phyloP scores from a whole-genome alignment of 305 asterid species.

The Solanum hybrid region DNA sequence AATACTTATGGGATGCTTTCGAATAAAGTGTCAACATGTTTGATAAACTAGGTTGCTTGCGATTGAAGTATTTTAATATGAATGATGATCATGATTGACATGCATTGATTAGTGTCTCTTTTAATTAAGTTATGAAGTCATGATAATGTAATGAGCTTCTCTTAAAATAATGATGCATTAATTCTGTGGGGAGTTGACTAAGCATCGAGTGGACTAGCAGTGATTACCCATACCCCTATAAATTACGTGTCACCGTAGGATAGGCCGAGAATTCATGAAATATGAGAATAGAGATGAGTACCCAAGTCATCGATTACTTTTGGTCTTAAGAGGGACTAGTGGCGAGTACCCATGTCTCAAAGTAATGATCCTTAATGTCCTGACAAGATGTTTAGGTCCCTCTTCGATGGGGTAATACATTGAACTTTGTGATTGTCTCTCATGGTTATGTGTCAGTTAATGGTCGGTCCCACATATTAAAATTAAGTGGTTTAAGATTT shows the following conservation, averaged over 20 bases:
- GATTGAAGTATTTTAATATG: background rate
- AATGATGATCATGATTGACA: background rate
- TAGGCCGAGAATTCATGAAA: background rate
- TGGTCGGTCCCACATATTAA: background rate
- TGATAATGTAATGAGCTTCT: background rate
- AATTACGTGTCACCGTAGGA: too few relatives aligned
- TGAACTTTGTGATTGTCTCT: background rate
- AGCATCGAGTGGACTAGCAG: background rate
- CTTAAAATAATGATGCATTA: background rate
- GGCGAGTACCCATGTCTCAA: background rate
- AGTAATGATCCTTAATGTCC: background rate
- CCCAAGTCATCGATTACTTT: background rate
- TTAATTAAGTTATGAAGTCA: background rate
- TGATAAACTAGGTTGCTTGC: background rate
- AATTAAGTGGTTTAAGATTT: background rate
- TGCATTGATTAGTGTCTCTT: background rate
- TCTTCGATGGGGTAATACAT: background rate
- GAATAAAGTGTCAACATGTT: background rate
- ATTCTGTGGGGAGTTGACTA: background rate
- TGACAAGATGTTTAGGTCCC: background rate
- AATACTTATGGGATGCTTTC: background rate
- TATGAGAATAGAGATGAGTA: background rate
- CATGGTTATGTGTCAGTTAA: background rate
- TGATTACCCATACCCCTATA: background rate
- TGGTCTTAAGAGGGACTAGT: background rate